Conservation (phyloP, 192 early-diverging fungal species). For the Thamnidium elegans region DNA sequence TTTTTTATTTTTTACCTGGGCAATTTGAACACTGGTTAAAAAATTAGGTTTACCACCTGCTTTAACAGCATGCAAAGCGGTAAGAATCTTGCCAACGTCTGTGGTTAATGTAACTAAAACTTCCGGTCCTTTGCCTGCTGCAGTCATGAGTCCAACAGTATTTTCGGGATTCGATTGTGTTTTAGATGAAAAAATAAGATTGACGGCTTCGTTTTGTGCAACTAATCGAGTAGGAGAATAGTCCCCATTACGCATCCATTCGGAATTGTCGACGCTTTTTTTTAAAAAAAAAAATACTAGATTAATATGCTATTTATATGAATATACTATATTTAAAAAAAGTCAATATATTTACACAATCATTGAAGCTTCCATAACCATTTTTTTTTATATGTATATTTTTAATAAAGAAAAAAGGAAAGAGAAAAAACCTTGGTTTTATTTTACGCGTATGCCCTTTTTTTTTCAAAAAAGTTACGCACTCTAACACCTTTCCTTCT, state of each 20-base stretch:
- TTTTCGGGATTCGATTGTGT: constrained; percentile 93
- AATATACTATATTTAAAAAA: background rate
- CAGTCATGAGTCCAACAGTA: constrained; percentile 91
- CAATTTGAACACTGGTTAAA: constrained; percentile 89
- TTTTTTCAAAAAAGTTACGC: too few species aligned
- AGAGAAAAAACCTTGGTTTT: background rate
- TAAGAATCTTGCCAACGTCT: constrained; percentile 88
- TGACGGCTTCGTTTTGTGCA: constrained; percentile 93
- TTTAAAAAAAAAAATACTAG: background rate
- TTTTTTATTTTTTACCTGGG: constrained; percentile 63
- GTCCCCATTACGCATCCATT: constrained; percentile 99
- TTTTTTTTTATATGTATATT: constrained; percentile 29
- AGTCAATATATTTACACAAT: constrained; percentile 61
- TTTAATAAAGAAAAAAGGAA: background rate
- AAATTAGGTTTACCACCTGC: constrained; percentile 75
- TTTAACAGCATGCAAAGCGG: constrained; percentile 77
- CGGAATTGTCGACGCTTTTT: constrained; percentile 87
- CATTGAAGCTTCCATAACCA: constrained; percentile 93
- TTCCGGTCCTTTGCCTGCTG: constrained; percentile 94
- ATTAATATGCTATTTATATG: background rate
- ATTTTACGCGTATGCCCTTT: background rate
- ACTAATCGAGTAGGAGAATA: constrained; percentile 91
- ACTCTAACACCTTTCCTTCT: too few species aligned
- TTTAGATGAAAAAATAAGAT: constrained; percentile 87
- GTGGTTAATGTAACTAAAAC: constrained; percentile 88